These are phyloP conservation scores for Leishmania arabica DNA, from an alignment of 208 protist genomes.

Conservation along the genomic window DNA sequence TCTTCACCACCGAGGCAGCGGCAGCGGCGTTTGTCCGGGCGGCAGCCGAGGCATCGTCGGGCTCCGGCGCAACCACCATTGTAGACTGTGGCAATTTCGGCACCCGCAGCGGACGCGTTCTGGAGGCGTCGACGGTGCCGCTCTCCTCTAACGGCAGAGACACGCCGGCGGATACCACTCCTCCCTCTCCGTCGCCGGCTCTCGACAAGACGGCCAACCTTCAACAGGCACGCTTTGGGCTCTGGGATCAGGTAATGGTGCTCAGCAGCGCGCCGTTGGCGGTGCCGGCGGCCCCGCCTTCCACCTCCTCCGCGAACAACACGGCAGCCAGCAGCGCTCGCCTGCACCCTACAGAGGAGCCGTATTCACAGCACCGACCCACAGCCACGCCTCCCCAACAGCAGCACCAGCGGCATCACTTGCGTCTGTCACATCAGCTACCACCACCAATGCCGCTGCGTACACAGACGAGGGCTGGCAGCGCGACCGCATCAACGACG, in stretches of 20 bases:
- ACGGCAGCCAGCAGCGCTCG: background rate
- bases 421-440: background rate
- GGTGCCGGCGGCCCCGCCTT: background rate
- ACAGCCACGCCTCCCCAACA: background rate
- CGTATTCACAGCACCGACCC: background rate
- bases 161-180: background rate
- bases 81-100: background rate
- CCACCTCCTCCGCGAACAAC: background rate
- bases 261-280: constrained; percentile 11
- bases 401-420: background rate
- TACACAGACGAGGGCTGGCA: background rate
- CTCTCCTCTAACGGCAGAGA: background rate
- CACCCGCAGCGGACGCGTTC: background rate
- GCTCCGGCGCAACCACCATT: background rate
- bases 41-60: background rate
- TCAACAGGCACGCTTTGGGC: constrained; percentile 14
- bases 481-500: background rate
- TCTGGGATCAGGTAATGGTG: constrained; percentile 20
- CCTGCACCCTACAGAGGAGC: background rate
- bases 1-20: constrained; percentile 16
- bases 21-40: constrained; percentile 8
- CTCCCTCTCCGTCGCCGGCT: background rate
- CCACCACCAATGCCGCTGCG: background rate
- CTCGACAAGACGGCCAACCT: background rate
- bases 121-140: background rate